Percentiles rank a stretch among this genome's conserved stretches.
Conservation (phyloP, 768 basidiomycete genomes). For the Tricholoma furcatifolium region DNA sequence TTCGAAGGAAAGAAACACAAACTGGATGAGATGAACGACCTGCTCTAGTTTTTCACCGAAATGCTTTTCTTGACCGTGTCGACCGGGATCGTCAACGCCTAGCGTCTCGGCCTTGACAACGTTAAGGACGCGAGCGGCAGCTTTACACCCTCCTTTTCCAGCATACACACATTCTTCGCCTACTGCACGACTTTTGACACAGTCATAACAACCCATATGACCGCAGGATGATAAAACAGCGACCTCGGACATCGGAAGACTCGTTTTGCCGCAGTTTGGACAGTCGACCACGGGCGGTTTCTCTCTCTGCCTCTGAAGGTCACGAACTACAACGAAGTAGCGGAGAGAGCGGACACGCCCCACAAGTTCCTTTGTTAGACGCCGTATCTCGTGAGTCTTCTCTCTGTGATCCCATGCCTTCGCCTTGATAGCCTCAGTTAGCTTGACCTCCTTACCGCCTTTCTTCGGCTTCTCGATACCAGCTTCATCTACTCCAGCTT, state of each 20-base stretch:
- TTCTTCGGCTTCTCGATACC: constrained; percentile 44
- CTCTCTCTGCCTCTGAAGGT: constrained; percentile 76
- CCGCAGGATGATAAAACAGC: constrained; percentile 92
- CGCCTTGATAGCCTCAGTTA: constrained; percentile 58
- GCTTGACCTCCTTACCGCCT: constrained; percentile 54
- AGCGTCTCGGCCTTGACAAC: constrained; percentile 78
- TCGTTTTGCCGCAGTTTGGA: constrained; percentile 54
- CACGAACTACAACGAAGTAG: constrained; percentile 89
- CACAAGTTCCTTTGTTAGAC: constrained; percentile 83
- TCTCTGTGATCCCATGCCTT: constrained; percentile 81
- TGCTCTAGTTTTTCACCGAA: constrained; percentile 82
- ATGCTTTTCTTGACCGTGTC: constrained; percentile 72
- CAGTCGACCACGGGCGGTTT: constrained; percentile 59
- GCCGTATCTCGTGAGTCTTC: constrained; percentile 81
- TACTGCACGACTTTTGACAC: constrained; percentile 71
- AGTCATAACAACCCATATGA: constrained; percentile 78
- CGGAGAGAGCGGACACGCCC: constrained; percentile 88
- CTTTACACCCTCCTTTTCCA: constrained; percentile 66
- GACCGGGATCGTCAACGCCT: constrained; percentile 75
- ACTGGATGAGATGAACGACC: constrained; percentile 77
- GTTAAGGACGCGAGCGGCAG: constrained; percentile 78
- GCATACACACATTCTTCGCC: constrained; percentile 82
- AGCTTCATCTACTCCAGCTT: constrained; percentile 44
- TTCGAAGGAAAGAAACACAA: constrained; percentile 20
- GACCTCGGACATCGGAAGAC: constrained; percentile 62